Evolutionary conservation across 192 early-diverging fungal species (phyloP).

Genomic region (Chytriomyces sp.): DNA sequence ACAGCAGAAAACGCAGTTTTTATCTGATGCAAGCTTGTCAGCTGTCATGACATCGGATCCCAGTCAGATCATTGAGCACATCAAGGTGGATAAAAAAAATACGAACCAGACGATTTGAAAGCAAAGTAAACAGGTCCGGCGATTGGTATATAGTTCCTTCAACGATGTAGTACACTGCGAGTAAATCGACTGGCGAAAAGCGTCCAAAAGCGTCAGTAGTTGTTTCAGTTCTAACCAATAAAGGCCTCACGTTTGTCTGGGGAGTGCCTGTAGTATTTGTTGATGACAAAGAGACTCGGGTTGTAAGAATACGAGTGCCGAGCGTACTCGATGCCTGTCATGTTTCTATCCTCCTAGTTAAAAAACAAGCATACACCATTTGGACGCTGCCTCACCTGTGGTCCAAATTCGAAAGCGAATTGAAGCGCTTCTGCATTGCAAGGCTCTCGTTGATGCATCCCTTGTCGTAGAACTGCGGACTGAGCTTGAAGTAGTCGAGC

Average conservation of each 20-base stretch:
- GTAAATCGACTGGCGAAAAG: slow-evolving; percentile 41
- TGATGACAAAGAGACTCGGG: slow-evolving; percentile 48
- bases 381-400: slow-evolving; percentile 1
- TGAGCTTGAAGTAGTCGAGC: slow-evolving; percentile 53
- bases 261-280: slow-evolving; percentile 40
- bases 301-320: slow-evolving; percentile 19
- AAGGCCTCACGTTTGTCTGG: slow-evolving; percentile 38
- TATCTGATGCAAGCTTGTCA: slow-evolving; percentile 49
- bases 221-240: slow-evolving; percentile 13
- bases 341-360: neutral
- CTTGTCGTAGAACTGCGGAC: slow-evolving; percentile 56
- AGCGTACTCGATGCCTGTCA: slow-evolving; percentile 48
- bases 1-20: slow-evolving; percentile 42
- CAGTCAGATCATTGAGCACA: neutral
- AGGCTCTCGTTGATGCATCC: slow-evolving; percentile 54
- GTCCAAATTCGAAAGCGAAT: slow-evolving; percentile 34
- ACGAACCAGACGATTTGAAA: slow-evolving; percentile 53
- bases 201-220: neutral
- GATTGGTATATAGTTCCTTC: slow-evolving; percentile 62
- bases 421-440: slow-evolving; percentile 57
- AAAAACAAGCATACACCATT: neutral
- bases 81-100: neutral
- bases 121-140: slow-evolving; percentile 47
- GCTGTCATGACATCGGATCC: slow-evolving; percentile 5
- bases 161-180: slow-evolving; percentile 56